These are phyloP conservation scores for Alternaria hordeiaustralica DNA, from an alignment of 2,329 filamentous ascomycete genomes.

Conservation along the genomic window DNA sequence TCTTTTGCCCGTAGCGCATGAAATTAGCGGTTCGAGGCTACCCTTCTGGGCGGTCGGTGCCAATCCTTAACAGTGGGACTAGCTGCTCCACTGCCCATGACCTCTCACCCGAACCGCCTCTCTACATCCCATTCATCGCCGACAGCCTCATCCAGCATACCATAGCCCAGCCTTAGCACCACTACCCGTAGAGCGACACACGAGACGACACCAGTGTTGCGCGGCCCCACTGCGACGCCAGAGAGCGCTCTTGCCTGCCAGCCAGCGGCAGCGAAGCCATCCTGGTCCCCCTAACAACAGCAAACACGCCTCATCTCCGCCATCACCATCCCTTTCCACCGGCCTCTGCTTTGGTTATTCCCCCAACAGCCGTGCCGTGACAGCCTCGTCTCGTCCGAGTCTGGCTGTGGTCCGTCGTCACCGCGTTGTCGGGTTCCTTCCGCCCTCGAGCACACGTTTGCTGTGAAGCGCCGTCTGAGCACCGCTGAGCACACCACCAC, in stretches of 20 bases:
- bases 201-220: slow-evolving; percentile 6
- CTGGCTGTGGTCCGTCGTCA: slow-evolving; percentile 9
- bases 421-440: slow-evolving; percentile 22
- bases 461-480: slow-evolving; percentile 7
- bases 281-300: slow-evolving; percentile 41
- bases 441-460: slow-evolving; percentile 18
- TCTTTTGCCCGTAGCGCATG: slow-evolving; percentile 10
- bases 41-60: slow-evolving; percentile 11
- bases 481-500: slow-evolving; percentile 11
- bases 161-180: slow-evolving; percentile 20
- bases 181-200: not conserved
- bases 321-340: slow-evolving; percentile 30
- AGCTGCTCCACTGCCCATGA: slow-evolving; percentile 26
- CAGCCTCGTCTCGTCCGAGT: slow-evolving; percentile 6
- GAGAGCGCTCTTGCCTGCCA: slow-evolving; percentile 11
- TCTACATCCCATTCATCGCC: slow-evolving; percentile 30
- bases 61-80: slow-evolving; percentile 7
- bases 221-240: slow-evolving; percentile 17
- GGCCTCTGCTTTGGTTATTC: slow-evolving; percentile 3
- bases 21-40: slow-evolving; percentile 22
- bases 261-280: slow-evolving; percentile 15
- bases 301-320: slow-evolving; percentile 41
- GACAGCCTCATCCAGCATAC: slow-evolving; percentile 40
- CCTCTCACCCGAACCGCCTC: slow-evolving; percentile 26
- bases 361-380: slow-evolving; percentile 1